Evolutionary conservation across 2,329 filamentous ascomycete species (phyloP), one percentile per base, ranked within the genome.

Genomic region (Stagonosporopsis tanaceti): DNA sequence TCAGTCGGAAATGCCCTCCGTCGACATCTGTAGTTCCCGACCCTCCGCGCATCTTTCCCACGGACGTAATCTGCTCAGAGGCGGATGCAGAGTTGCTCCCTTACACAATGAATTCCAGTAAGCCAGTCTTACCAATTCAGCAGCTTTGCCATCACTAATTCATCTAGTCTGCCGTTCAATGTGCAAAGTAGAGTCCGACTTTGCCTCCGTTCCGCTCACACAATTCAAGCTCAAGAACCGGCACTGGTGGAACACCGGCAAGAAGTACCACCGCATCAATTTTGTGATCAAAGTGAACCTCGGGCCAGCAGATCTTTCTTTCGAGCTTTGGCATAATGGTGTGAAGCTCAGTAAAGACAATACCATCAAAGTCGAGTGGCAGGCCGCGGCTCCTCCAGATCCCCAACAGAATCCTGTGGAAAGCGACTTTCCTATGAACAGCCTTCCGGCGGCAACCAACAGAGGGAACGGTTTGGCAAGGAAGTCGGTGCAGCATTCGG

Each of bases 291-390:
- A 70, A n/a, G 75, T 78, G 12, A 58, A 76, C 38, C 72, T 78
- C 24, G 77, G 76, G 0, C 74, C 76, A 0, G 77, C 76, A 0
- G 76, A 78, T 32, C 65, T 78, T 6, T 63, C 66, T 3, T 78
- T 78, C 52, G 75, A 77, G 62, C 68, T 78, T 1, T 78, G 75
- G 73, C 73, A 73, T 53, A 64, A 76, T 27, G 69, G 70, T 30
- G 67, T 72, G 32, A 76, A 76, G 50, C 63, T 77, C 4, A 71
- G 66, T 39, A 64, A 65, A 8, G 73, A 76, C 42, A 64, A 74
- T 24, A 67, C 71, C 0, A 75, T 76, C n/a, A 69, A 62, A n/a
- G 73, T 77, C 0, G 71, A 76, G 8, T 76, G 74, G 73, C 40
- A 63, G 3, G 62, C 73, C 9, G 62, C 61, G 2, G 57, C 64